Base-by-base conservation (phyloP, 345 rosid genomes). In the Isatis tinctoria region DNA sequence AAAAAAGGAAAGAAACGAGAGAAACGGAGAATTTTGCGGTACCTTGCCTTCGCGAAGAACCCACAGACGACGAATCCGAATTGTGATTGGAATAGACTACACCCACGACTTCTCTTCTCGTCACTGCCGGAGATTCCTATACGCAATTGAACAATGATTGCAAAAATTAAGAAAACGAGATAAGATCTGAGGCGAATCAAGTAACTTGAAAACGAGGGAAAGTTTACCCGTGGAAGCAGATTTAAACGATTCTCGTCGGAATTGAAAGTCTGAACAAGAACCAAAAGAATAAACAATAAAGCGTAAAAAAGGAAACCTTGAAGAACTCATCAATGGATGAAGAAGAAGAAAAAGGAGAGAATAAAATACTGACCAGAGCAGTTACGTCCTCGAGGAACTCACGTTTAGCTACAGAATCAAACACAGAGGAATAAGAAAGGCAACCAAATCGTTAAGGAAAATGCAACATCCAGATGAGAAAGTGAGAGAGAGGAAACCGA, bases 351-450 rank as follows among this genome's bases (percentile, higher is more conserved):
- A 41, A 60, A 10, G 45, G 35, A 47, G 44, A 45, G 39, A 35
- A 60, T 4, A 24, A 32, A 2, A 14, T 39, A 85, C 91, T 67
- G 36, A 94, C 98, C 69, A 88, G 68, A 49, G 97, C 62, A 0
- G 89, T 57, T 36, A 84, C 85, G 79, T 90, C 97, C 27, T 91
- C 91, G 30, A 89, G 79, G 70, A 91, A 87, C 16, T 90, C 87
- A 49, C 79, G 83, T 70, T 79, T 77, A 68, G 89, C 98, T 92
- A 83, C 84, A 80, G 40, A 60, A 66, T 6, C 22, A 51, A 77
- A 60, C 10, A 36, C 6, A 71, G 12, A 30, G 59, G 56, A 39
- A 4, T 20, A 57, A 70, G 45, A 69, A 65, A 8, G 0, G 60
- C 14, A 59, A 65, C 6, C 58, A 33, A 59, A 35, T 28, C 10